These are phyloP conservation scores for Lodderomyces parapsilosis DNA, from an alignment of 1,139 yeast species.

Conservation along the genomic window DNA sequence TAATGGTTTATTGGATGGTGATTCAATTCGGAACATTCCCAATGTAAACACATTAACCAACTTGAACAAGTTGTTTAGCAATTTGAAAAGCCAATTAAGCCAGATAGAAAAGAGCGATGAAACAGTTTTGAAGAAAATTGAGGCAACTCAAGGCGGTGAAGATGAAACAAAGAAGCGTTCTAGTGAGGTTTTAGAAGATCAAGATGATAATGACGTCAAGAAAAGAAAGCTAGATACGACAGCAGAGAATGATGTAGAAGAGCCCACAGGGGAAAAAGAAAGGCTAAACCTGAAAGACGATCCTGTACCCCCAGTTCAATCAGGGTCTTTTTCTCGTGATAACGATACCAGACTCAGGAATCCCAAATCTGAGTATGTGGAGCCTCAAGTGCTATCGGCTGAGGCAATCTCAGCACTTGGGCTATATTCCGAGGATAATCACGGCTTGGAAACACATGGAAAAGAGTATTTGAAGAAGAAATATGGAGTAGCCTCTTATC, in stretches of 20 bases:
- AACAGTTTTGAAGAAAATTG: conserved; percentile 29
- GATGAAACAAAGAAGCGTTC: conserved; percentile 5
- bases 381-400: conserved; percentile 68
- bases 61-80: conserved; percentile 46
- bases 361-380: conserved; percentile 77
- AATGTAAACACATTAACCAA: conserved; percentile 42
- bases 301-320: conserved; percentile 44
- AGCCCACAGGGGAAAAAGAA: conserved; percentile 13
- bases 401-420: conserved; percentile 66
- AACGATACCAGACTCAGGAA: conserved; percentile 64
- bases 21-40: conserved; percentile 49
- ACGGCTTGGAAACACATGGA: conserved; percentile 57
- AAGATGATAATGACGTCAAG: conserved; percentile 10
- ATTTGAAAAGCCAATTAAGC: conserved; percentile 49
- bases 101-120: conserved; percentile 47
- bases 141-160: conserved; percentile 12
- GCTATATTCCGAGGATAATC: conserved; percentile 59
- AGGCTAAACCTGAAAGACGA: conserved; percentile 27
- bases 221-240: not conserved
- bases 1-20: conserved; percentile 62
- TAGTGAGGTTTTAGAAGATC: conserved; percentile 5
- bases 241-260: conserved; percentile 7
- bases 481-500: conserved; percentile 89
- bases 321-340: conserved; percentile 47
- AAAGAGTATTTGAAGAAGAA: conserved; percentile 72